phyloP scores from a whole-genome alignment of 2,329 filamentous ascomycete genomes.

The Trichoderma sp. region DNA sequence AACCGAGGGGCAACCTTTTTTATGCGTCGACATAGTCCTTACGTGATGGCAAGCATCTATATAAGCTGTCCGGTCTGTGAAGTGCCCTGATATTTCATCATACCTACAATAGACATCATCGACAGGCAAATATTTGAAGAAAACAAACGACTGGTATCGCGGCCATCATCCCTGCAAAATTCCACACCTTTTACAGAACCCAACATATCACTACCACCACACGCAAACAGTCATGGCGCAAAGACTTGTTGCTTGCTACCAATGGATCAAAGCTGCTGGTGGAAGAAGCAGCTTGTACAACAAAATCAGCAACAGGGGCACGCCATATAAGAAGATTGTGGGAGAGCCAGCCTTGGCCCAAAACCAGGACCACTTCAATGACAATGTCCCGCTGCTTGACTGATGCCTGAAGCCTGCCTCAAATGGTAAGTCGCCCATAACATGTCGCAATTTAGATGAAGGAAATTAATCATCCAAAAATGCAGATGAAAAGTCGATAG shows the following conservation, averaged over 20 bases:
- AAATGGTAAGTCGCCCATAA: not conserved
- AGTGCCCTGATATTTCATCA: not conserved
- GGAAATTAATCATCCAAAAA: not conserved
- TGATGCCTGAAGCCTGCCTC: not conserved
- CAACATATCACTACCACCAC: not conserved
- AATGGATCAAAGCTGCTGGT: slow-evolving; percentile 20
- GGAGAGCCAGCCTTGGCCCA: not conserved
- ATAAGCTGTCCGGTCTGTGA: not conserved
- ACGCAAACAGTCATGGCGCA: slow-evolving; percentile 9
- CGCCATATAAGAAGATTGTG: slow-evolving; percentile 11
- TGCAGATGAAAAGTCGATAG: not conserved
- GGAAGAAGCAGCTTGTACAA: slow-evolving; percentile 2
- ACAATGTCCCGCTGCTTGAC: slow-evolving; percentile 19
- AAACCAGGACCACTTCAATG: not conserved
- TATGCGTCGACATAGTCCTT: not conserved
- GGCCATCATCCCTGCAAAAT: not conserved
- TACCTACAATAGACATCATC: not conserved
- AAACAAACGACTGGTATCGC: not conserved
- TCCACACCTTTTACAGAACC: not conserved
- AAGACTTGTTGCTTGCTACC: slow-evolving; percentile 17
- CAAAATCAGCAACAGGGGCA: slow-evolving; percentile 7
- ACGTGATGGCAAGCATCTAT: not conserved
- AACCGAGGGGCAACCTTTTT: not conserved
- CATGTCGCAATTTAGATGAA: not conserved
- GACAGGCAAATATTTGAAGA: not conserved